Conservation (phyloP, 768 basidiomycete species). For the Lactifluus echinatus region DNA sequence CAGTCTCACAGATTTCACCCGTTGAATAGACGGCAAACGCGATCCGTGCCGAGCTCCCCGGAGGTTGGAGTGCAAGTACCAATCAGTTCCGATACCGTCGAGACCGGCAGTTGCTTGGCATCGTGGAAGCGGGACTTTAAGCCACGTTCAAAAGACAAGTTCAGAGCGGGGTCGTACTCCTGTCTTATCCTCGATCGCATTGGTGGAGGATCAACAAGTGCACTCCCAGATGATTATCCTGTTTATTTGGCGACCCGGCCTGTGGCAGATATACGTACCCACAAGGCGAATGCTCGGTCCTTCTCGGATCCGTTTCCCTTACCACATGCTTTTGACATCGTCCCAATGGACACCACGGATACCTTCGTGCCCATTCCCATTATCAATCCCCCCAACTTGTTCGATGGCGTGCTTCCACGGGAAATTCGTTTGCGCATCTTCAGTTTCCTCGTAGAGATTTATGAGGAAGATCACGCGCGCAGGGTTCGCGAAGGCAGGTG, state of each 20-base stretch:
- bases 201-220: neutral
- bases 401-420: conserved; percentile 61
- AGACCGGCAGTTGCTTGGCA: conserved; percentile 31
- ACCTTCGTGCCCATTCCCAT: conserved; percentile 42
- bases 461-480: conserved; percentile 50
- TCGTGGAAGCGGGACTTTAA: conserved; percentile 38
- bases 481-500: conserved; percentile 41
- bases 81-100: conserved; percentile 22
- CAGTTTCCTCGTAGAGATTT: conserved; percentile 42
- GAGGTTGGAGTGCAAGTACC: neutral
- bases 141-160: conserved; percentile 23
- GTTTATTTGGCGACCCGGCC: conserved; percentile 15
- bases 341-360: conserved; percentile 43
- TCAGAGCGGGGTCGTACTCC: conserved; percentile 16
- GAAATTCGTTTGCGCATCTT: conserved; percentile 63
- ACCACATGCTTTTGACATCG: conserved; percentile 38
- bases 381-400: conserved; percentile 41
- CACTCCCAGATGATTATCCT: conserved; percentile 15
- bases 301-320: conserved; percentile 57
- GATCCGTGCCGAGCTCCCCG: conserved; percentile 17
- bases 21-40: conserved; percentile 20
- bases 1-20: conserved; percentile 49
- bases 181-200: conserved; percentile 11
- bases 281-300: conserved; percentile 49
- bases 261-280: conserved; percentile 18